Percentiles rank a stretch among this genome's conserved stretches.
These are phyloP conservation scores for Nakazawaea molendinolei DNA, from an alignment of 805 yeast genomes.

Conservation along the genomic window DNA sequence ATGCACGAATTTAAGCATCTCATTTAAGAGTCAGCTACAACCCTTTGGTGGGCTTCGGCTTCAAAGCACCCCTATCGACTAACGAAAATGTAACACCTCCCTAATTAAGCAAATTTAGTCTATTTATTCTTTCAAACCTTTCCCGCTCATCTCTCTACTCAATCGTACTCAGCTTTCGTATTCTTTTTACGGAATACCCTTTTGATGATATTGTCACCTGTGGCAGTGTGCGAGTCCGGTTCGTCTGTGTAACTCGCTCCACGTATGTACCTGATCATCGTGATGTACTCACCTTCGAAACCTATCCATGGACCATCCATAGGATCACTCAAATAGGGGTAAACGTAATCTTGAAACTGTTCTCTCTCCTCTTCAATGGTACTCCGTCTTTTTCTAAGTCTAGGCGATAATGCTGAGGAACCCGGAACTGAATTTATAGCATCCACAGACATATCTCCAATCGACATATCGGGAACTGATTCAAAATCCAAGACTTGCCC, in stretches of 20 bases:
- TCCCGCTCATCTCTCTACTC: too few species aligned
- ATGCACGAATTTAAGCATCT: too few species aligned
- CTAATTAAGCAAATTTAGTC: too few species aligned
- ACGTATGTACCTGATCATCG: conserved; percentile 27
- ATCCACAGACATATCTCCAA: background rate
- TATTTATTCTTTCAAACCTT: too few species aligned
- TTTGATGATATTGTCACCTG: background rate
- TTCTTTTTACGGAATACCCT: conserved; percentile 8
- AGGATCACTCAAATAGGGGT: conserved; percentile 40
- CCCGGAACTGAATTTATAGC: conserved; percentile 1
- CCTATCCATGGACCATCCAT: conserved; percentile 54
- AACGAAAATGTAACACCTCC: too few species aligned
- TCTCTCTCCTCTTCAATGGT: conserved; percentile 56
- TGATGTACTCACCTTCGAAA: conserved; percentile 44
- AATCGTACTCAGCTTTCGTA: conserved; percentile 10
- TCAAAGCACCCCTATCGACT: too few species aligned
- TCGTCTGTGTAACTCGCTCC: background rate
- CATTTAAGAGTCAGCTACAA: too few species aligned
- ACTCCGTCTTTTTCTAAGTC: conserved; percentile 31
- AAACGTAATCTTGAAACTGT: conserved; percentile 40
- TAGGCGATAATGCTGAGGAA: conserved; percentile 9
- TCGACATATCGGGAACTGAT: too few species aligned
- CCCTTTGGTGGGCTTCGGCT: too few species aligned
- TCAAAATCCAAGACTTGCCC: conserved; percentile 13
- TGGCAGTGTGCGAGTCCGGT: background rate